These are phyloP conservation scores for Beta corolliflora DNA, from an alignment of 179 eudicot genomes.

Conservation along the genomic window DNA sequence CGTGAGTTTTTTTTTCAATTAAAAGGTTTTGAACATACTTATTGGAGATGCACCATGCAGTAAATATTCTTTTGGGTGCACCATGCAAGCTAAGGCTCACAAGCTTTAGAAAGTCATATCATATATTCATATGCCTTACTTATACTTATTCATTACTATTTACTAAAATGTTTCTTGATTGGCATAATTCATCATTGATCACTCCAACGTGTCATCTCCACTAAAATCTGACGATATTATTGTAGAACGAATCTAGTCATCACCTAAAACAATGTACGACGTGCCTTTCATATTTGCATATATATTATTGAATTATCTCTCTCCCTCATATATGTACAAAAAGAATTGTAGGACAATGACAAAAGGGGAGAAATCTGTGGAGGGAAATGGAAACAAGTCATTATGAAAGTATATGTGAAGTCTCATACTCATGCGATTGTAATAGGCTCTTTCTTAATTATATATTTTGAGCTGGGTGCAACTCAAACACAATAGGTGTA, in stretches of 20 bases:
- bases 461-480: neutral
- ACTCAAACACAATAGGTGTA: neutral
- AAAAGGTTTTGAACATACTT: no score
- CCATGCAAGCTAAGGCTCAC: no score
- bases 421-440: neutral
- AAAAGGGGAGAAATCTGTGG: neutral
- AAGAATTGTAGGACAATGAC: neutral
- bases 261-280: neutral
- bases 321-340: neutral
- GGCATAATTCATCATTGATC: no score
- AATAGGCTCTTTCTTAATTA: neutral
- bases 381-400: no score
- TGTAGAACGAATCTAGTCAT: constrained; percentile 1
- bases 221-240: neutral
- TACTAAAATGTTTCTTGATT: no score
- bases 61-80: no score
- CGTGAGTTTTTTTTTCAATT: no score
- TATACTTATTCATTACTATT: no score
- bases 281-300: neutral
- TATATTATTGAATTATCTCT: neutral
- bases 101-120: neutral
- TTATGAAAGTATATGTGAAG: neutral
- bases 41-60: no score
- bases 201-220: neutral
- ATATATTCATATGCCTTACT: neutral